phyloP scores from a whole-genome alignment of 2,329 filamentous ascomycete species.

The Hymenotorrendiella dingleyae region DNA sequence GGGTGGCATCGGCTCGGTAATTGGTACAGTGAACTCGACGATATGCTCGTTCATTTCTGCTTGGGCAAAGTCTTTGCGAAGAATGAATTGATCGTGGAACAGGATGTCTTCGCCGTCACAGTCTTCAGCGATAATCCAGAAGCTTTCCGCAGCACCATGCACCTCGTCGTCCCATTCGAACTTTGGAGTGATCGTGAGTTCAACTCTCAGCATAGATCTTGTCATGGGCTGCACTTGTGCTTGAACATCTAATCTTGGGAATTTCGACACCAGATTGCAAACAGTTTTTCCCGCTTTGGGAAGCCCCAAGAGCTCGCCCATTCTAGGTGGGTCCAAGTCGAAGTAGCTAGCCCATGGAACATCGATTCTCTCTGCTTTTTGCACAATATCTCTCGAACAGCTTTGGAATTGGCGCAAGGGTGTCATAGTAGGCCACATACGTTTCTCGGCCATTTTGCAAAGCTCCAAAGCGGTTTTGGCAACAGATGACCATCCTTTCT shows the following conservation, averaged over 20 bases:
- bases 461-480: constrained; percentile 88
- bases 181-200: constrained; percentile 85
- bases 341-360: constrained; percentile 93
- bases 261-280: constrained; percentile 82
- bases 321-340: constrained; percentile 89
- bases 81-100: constrained; percentile 88
- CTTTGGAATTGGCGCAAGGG: constrained; percentile 83
- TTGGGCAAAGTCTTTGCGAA: constrained; percentile 82
- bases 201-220: constrained; percentile 83
- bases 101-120: constrained; percentile 95
- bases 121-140: constrained; percentile 97
- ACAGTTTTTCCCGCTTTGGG: constrained; percentile 82
- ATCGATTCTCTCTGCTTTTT: constrained; percentile 91
- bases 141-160: constrained; percentile 83
- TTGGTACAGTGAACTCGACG: constrained; percentile 92
- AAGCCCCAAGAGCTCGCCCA: constrained; percentile 90
- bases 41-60: constrained; percentile 88
- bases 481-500: constrained; percentile 92
- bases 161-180: constrained; percentile 92
- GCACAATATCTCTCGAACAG: constrained; percentile 78
- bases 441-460: constrained; percentile 98
- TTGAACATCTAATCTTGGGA: constrained; percentile 86
- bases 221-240: constrained; percentile 94
- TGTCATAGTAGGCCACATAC: constrained; percentile 99
- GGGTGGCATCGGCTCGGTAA: constrained; percentile 95